Percentiles rank a stretch among this genome's conserved stretches.
These are phyloP conservation scores for Fusarium sp. DNA, from an alignment of 2,329 filamentous ascomycete genomes.

Conservation along the genomic window DNA sequence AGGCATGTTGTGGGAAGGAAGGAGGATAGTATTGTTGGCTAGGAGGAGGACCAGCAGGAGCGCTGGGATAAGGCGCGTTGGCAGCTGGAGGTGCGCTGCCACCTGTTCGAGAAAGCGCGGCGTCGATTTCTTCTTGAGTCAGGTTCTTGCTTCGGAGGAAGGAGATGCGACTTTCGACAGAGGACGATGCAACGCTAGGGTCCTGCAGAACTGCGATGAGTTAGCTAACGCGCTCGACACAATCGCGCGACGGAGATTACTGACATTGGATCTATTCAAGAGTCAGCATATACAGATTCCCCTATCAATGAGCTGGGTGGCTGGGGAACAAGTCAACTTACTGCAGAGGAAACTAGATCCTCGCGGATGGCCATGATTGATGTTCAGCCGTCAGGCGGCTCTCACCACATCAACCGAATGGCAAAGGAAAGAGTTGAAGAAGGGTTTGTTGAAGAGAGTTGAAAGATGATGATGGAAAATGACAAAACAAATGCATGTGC, in stretches of 20 bases:
- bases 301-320: slow-evolving; percentile 7
- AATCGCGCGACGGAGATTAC: slow-evolving; percentile 35
- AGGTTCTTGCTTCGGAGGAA: slow-evolving; percentile 98
- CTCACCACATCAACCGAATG: slow-evolving; percentile 41
- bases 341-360: slow-evolving; percentile 87
- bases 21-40: slow-evolving; percentile 60
- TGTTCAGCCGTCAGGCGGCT: slow-evolving; percentile 31
- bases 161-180: slow-evolving; percentile 91
- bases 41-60: slow-evolving; percentile 57
- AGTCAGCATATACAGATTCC: slow-evolving; percentile 34
- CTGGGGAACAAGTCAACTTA: slow-evolving; percentile 52
- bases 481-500: slow-evolving; percentile 48
- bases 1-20: slow-evolving; percentile 64
- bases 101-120: slow-evolving; percentile 80
- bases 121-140: slow-evolving; percentile 93
- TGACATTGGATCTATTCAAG: slow-evolving; percentile 55
- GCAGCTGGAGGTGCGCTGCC: slow-evolving; percentile 61
- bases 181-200: slow-evolving; percentile 86
- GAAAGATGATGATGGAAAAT: slow-evolving; percentile 33
- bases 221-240: slow-evolving; percentile 34
- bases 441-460: slow-evolving; percentile 10
- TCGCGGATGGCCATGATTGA: slow-evolving; percentile 84
- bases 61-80: slow-evolving; percentile 56
- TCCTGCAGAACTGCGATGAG: slow-evolving; percentile 82
- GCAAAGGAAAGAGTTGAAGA: slow-evolving; percentile 17